Conservation (phyloP, 169 alveolate genomes). For the Besnoitia besnoiti region DNA sequence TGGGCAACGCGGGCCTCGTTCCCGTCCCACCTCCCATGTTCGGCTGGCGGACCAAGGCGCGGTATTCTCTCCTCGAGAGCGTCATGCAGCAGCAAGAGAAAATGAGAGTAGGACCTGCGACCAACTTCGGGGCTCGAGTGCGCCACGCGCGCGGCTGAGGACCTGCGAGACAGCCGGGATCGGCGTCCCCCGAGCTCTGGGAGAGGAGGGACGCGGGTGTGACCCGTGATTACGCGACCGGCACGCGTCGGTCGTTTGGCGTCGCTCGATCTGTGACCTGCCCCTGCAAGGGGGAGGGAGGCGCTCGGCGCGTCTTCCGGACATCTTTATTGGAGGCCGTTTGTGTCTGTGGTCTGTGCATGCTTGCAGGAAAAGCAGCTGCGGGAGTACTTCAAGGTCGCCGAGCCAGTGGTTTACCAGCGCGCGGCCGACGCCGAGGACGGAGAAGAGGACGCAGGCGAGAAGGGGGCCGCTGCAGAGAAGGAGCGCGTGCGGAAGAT, state of each 20-base stretch:
- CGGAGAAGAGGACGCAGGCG: background rate
- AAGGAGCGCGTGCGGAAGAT: background rate
- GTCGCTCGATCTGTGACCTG: too few relatives aligned
- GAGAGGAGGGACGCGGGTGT: too few relatives aligned
- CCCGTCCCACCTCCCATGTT: constrained; percentile 82
- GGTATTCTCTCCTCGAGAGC: constrained; percentile 59
- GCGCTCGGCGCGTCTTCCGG: too few relatives aligned
- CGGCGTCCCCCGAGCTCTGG: too few relatives aligned
- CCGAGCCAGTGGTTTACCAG: background rate
- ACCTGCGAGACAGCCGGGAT: too few relatives aligned
- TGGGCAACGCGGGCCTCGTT: constrained; percentile 72
- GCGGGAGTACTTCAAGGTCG: constrained; percentile 8
- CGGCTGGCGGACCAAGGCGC: constrained; percentile 78
- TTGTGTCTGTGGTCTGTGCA: background rate
- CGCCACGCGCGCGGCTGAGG: too few relatives aligned
- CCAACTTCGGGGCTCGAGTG: too few relatives aligned
- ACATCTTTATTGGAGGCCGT: background rate
- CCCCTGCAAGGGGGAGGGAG: too few relatives aligned
- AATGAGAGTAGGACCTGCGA: constrained; percentile 3
- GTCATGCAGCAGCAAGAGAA: constrained; percentile 60
- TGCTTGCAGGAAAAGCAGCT: constrained; percentile 4
- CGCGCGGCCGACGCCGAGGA: background rate
- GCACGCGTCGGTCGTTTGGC: too few relatives aligned
- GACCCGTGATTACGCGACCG: too few relatives aligned
- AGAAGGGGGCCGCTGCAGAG: background rate